Percentiles rank a stretch among this genome's conserved stretches.
phyloP scores from a whole-genome alignment of 805 yeast genomes.

The Yamadazyma sp. region DNA sequence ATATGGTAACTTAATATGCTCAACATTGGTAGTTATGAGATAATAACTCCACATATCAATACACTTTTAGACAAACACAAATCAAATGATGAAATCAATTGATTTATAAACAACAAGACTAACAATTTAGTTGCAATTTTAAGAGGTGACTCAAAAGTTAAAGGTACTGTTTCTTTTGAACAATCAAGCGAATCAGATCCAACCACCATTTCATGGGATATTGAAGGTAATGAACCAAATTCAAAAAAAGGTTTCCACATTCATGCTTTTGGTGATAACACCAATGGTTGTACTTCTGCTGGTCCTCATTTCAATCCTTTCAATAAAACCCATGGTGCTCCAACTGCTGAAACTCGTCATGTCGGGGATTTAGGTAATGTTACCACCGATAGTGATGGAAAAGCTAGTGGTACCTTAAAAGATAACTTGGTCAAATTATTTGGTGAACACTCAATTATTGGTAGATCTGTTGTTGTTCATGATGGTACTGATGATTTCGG shows the following conservation, averaged over 20 bases:
- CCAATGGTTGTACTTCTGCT: slow-evolving; percentile 98
- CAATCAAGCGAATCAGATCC: slow-evolving; percentile 78
- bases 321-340: slow-evolving; percentile 87
- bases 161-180: slow-evolving; percentile 85
- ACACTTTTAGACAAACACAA: no score
- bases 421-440: slow-evolving; percentile 76
- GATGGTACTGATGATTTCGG: slow-evolving; percentile 93
- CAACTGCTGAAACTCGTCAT: slow-evolving; percentile 76
- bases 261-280: slow-evolving; percentile 97
- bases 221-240: slow-evolving; percentile 83
- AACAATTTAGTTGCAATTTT: slow-evolving; percentile 74
- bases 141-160: slow-evolving; percentile 90
- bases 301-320: slow-evolving; percentile 97
- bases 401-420: slow-evolving; percentile 84
- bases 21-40: neutral
- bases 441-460: slow-evolving; percentile 85
- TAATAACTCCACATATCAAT: no score
- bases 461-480: slow-evolving; percentile 95
- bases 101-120: no score
- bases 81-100: neutral
- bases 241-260: slow-evolving; percentile 96
- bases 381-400: slow-evolving; percentile 80
- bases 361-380: slow-evolving; percentile 98
- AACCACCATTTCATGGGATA: slow-evolving; percentile 84
- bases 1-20: no score